Base-by-base conservation (phyloP, 331 rosid species). In the Telfairia occidentalis region DNA sequence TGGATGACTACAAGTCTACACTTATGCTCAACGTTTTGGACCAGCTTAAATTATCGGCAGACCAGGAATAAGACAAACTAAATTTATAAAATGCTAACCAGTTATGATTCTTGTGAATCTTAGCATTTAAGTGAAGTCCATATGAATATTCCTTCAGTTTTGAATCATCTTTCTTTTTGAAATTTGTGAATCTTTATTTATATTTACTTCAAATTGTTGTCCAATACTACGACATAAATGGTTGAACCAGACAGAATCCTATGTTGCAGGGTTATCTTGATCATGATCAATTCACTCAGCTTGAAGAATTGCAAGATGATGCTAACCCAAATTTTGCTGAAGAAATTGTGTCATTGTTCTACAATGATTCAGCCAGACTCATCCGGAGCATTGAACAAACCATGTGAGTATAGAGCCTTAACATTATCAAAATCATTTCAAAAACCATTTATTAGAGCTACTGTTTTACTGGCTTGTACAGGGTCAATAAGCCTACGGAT, bases 311-410 rank as follows among this genome's bases (percentile, higher is more conserved):
- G 80, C 81, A 82, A 75, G 88, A 85, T 63, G 88, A 82, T 16
- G 72, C 84, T 6, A 82, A 82, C 75, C 97, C 97, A 35, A 87
- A 87, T 80, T 91, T 91, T 80, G 97, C 79, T 15, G 96, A 91
- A 87, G 97, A 91, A 80, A 82, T 87, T 76, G 97, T 85, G 46
- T 87, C 88, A 21, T 71, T 81, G n/a, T 91, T 87, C 81, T 91
- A 86, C 77, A 87, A 67, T 18, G 91, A 91, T 54, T 83, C 97
- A 2, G 84, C 83, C 5, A 81, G 96, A 80, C 77, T 86, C 45
- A 58, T 91, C 78, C 78, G 71, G 49, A 91, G 84, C 79, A 81
- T 91, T 66, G 97, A 89, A 50, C 89, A 82, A n/a, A 78, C 87
- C 59, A 61, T 91, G 97, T 91, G 67, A 81, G 93, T 81, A 21